These are phyloP conservation scores for Stephania yunnanensis DNA, from an alignment of 164 flowering plant genomes.

Conservation along the genomic window DNA sequence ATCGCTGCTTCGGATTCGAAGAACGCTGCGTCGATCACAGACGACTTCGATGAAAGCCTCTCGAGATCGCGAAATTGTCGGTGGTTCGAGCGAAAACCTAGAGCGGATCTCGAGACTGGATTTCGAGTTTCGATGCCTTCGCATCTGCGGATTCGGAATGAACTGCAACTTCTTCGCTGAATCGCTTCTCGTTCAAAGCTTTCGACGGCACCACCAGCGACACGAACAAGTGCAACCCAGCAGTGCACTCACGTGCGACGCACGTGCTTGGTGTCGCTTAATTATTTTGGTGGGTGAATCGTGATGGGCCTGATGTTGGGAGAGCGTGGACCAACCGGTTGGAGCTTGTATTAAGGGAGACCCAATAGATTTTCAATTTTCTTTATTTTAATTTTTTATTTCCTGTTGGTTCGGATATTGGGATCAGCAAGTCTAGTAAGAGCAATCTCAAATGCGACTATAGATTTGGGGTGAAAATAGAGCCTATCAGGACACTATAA, in stretches of 20 bases:
- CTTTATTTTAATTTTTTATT: too few relatives aligned
- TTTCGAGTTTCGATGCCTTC: not conserved
- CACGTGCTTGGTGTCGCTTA: not conserved
- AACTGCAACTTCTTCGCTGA: not conserved
- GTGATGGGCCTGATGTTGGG: not conserved
- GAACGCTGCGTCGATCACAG: not conserved
- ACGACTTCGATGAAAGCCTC: not conserved
- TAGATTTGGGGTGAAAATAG: too few relatives aligned
- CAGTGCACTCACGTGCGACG: not conserved
- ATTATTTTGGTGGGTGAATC: too few relatives aligned
- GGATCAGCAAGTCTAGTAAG: too few relatives aligned
- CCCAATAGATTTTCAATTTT: too few relatives aligned
- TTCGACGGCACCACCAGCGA: not conserved
- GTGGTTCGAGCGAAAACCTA: not conserved
- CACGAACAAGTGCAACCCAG: not conserved
- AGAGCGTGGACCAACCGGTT: too few relatives aligned
- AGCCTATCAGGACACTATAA: too few relatives aligned
- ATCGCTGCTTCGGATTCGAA: slow-evolving; percentile 21
- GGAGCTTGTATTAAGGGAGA: too few relatives aligned
- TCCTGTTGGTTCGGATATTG: too few relatives aligned
- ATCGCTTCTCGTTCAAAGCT: not conserved
- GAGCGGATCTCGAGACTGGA: not conserved
- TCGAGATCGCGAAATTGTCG: not conserved
- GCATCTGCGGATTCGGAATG: not conserved
- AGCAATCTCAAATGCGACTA: too few relatives aligned